These are phyloP conservation scores for Microbotryum violaceum DNA, from an alignment of 1,284 basidiomycete species.

Conservation along the genomic window DNA sequence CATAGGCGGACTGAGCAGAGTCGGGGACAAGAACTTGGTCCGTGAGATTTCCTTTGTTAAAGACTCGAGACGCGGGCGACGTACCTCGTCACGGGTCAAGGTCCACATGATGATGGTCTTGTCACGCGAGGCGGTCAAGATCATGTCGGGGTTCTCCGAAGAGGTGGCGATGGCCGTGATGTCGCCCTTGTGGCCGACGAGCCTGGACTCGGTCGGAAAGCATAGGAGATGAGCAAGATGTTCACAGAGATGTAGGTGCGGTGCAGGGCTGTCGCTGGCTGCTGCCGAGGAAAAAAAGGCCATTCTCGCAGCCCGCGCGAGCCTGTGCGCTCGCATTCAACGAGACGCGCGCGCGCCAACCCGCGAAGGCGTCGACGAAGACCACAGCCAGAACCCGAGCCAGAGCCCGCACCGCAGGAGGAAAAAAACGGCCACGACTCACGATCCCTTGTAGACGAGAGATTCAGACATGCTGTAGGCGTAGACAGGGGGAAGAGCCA, in stretches of 20 bases:
- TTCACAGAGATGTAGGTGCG: slow-evolving; percentile 59
- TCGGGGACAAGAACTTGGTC: not conserved
- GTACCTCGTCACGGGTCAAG: slow-evolving; percentile 80
- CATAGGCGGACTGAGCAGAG: slow-evolving; percentile 56
- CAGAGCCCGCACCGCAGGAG: slow-evolving; percentile 30
- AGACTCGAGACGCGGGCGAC: not conserved
- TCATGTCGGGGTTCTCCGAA: slow-evolving; percentile 38
- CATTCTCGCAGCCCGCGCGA: no score
- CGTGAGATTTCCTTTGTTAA: not conserved
- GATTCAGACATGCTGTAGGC: slow-evolving; percentile 61
- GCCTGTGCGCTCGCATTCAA: not conserved
- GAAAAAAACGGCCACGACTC: not conserved
- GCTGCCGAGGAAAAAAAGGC: no score
- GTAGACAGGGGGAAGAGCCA: no score
- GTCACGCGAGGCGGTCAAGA: slow-evolving; percentile 51
- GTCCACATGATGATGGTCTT: slow-evolving; percentile 99
- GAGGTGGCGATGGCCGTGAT: slow-evolving; percentile 40
- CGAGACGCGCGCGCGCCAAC: not conserved
- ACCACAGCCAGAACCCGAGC: not conserved
- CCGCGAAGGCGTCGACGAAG: not conserved
- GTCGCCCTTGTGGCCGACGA: slow-evolving; percentile 77
- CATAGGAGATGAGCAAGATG: slow-evolving; percentile 60
- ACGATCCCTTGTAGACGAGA: slow-evolving; percentile 76
- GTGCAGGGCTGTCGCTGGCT: slow-evolving; percentile 45
- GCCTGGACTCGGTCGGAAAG: slow-evolving; percentile 47